A percentile compares a stretch with the other conserved stretches of the same genome.
Conservation (phyloP, 2,329 filamentous ascomycete species). For the Rutstroemia sp. region DNA sequence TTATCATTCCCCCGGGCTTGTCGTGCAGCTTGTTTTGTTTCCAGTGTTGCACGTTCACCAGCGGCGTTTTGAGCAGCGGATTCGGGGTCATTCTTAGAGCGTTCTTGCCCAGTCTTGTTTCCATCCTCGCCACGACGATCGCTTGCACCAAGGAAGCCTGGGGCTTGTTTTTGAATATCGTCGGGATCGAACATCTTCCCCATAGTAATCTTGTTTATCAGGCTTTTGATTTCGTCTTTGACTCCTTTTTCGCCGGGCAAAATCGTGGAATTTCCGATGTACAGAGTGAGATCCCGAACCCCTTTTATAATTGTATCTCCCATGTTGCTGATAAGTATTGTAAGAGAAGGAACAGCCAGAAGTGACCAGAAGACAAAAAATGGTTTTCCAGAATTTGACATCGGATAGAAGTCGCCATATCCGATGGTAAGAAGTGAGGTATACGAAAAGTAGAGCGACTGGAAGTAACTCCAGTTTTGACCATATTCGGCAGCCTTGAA, state of each 20-base stretch:
- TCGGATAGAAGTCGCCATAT: conserved; percentile 72
- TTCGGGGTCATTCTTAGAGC: conserved; percentile 17
- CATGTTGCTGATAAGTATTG: conserved; percentile 75
- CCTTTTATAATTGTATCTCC: conserved; percentile 72
- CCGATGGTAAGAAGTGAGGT: conserved; percentile 78
- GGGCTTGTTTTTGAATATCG: conserved; percentile 29
- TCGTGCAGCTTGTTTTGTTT: conserved; percentile 9
- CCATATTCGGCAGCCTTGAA: conserved; percentile 50
- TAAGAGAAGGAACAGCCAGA: conserved; percentile 80
- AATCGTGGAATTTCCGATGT: conserved; percentile 52
- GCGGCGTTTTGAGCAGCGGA: conserved; percentile 14
- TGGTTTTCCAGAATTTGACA: conserved; percentile 69
- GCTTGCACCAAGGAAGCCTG: conserved; percentile 35
- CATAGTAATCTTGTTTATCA: conserved; percentile 36
- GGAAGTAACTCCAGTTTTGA: conserved; percentile 66
- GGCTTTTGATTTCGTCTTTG: conserved; percentile 37
- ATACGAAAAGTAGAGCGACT: conserved; percentile 80
- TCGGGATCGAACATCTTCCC: conserved; percentile 34
- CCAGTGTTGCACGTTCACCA: conserved; percentile 11
- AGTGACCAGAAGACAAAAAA: conserved; percentile 95
- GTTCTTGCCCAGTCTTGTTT: conserved; percentile 14
- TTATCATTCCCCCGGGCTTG: conserved; percentile 14
- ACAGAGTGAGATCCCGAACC: conserved; percentile 47
- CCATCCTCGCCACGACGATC: conserved; percentile 17
- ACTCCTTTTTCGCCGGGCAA: conserved; percentile 49